Conservation (phyloP, 305 asterid species). For the Fraxinus sp. region DNA sequence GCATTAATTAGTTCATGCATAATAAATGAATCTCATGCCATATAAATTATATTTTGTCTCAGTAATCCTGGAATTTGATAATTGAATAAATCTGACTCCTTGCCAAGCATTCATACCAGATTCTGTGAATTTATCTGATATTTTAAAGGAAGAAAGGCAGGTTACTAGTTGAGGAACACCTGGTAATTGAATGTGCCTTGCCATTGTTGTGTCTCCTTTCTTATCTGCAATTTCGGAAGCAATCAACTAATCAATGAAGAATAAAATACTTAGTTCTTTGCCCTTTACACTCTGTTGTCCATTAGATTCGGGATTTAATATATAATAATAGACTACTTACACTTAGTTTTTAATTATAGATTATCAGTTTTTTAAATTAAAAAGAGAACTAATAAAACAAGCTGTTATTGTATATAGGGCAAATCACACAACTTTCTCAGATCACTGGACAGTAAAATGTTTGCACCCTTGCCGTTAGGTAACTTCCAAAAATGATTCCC, state of each 20-base stretch:
- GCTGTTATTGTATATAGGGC: background rate
- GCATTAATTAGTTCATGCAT: background rate
- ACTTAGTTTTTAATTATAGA: background rate
- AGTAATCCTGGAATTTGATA: slow-evolving; percentile 13
- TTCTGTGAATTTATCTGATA: background rate
- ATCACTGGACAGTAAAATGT: background rate
- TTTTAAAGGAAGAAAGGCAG: slow-evolving; percentile 10
- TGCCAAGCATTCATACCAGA: background rate
- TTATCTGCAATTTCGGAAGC: background rate
- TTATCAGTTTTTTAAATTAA: background rate
- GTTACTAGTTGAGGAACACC: slow-evolving; percentile 8
- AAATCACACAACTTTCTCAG: background rate
- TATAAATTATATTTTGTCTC: background rate
- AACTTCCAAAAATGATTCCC: background rate
- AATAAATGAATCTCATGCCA: background rate
- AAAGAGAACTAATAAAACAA: background rate
- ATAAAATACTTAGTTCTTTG: background rate
- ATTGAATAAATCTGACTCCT: slow-evolving; percentile 6
- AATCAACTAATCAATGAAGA: background rate
- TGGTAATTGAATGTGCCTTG: background rate
- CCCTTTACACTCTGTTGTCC: background rate
- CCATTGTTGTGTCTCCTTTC: background rate
- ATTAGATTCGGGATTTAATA: background rate
- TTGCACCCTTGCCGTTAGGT: background rate
- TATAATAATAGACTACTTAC: background rate